These are phyloP conservation scores for Penicillium riverlandense DNA, from an alignment of 495 filamentous ascomycete genomes.

Conservation along the genomic window DNA sequence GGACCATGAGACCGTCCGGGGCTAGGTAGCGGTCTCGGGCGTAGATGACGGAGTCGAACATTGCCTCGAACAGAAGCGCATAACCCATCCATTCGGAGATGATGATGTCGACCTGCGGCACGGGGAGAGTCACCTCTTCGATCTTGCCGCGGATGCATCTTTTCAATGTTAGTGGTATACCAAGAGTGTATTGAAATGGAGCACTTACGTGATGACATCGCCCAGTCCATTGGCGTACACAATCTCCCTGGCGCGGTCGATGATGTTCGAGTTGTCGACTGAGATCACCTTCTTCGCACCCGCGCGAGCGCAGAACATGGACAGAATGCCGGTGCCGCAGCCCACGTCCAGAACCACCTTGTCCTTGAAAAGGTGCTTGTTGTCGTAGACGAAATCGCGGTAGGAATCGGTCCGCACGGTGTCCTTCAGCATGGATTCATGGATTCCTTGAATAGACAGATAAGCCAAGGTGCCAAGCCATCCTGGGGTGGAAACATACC, in stretches of 20 bases:
- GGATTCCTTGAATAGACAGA: conserved; percentile 53
- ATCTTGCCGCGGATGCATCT: conserved; percentile 78
- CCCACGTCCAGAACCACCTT: conserved; percentile 91
- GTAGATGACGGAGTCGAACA: conserved; percentile 89
- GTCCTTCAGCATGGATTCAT: conserved; percentile 88
- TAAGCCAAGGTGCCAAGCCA: conserved; percentile 7
- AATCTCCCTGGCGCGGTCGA: conserved; percentile 79
- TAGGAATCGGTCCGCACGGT: conserved; percentile 60
- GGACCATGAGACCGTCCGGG: conserved; percentile 76
- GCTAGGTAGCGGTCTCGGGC: conserved; percentile 79
- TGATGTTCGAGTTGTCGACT: conserved; percentile 91
- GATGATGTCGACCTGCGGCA: conserved; percentile 85
- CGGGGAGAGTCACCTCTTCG: conserved; percentile 77
- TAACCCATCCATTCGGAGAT: conserved; percentile 99
- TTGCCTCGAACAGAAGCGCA: conserved; percentile 84
- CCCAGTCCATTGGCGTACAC: conserved; percentile 73
- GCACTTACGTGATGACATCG: conserved; percentile 63
- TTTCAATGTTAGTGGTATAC: conserved; percentile 5
- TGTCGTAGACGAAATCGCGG: conserved; percentile 66
- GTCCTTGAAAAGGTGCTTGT: conserved; percentile 84
- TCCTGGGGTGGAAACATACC: conserved; percentile 31
- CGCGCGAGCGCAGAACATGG: conserved; percentile 88
- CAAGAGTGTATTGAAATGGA: too few species aligned
- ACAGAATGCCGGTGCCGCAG: conserved; percentile 87
- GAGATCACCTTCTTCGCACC: conserved; percentile 87